Evolutionary conservation across 768 basidiomycete species (phyloP), one percentile per base, ranked within the genome.

Genomic region (Tylopilus sp.): DNA sequence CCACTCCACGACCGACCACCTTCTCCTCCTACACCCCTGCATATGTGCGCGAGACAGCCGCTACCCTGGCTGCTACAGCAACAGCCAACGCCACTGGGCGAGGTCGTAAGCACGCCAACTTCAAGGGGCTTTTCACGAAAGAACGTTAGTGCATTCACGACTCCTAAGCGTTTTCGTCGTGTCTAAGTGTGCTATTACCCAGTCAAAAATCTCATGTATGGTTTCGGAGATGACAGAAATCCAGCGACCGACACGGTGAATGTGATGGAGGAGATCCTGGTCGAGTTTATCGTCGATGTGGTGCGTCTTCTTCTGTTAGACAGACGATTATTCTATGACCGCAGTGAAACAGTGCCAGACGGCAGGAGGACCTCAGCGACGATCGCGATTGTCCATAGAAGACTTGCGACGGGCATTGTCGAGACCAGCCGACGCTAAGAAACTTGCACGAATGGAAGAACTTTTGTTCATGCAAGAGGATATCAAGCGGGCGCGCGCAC

Each of bases 391-490:
- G 41, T 86, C 90, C 2, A 83, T 94, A 50, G 93, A 95, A 62
- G 93, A 95, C 63, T 73, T 95, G 44, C 79, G 90, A 22, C 80
- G 86, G 52, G 88, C 81, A 7, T 72, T 95, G 21, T 89, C 90
- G 23, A 76, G 85, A 44, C 86, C 88, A 3, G 88, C 88, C n/a
- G 93, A 95, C 62, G 85, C 88, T 28, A 93, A 93, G 71, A 95
- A 95, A 67, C 79, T 95, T 21, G 91, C 92, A 17, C 78, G 93
- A 50, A 85, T 95, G 83, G 92, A 95, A 66, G 93, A 95, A 64
- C 71, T 95, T 31, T 64, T 95, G 30, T 92, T 91, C 74, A 91
- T 93, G 87, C 90, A 93, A 65, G 91, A 92, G 65, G 92, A 93
- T 60, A 94, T 95, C 69, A 90, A 92, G 66, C 83, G 91, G 9